These are phyloP conservation scores for Pichia sp. DNA, from an alignment of 1,139 yeast species.

Conservation along the genomic window DNA sequence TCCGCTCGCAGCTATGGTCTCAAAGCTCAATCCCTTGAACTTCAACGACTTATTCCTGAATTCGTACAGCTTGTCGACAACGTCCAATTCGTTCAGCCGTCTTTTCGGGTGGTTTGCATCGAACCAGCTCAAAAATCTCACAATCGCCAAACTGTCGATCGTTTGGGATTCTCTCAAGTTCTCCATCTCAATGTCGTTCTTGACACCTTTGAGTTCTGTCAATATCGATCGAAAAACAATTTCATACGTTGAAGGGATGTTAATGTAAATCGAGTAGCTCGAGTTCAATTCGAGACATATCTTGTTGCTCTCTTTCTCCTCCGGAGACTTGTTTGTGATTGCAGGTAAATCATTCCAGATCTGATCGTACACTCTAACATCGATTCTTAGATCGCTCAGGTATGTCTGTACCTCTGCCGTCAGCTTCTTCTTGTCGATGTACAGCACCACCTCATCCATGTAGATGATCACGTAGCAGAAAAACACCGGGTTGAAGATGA, in stretches of 20 bases:
- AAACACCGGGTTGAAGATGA: conserved; percentile 48
- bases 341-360: conserved; percentile 44
- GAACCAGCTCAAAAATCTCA: conserved; percentile 51
- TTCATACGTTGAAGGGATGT: conserved; percentile 32
- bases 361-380: conserved; percentile 37
- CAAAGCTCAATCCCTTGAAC: conserved; percentile 51
- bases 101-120: conserved; percentile 35
- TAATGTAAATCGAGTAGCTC: conserved; percentile 47
- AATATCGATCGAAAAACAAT: conserved; percentile 29
- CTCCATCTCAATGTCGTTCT: conserved; percentile 43
- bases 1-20: conserved; percentile 52
- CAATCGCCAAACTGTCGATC: conserved; percentile 53
- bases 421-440: conserved; percentile 39
- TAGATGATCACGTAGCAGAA: conserved; percentile 44
- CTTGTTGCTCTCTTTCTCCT: conserved; percentile 26
- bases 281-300: conserved; percentile 40
- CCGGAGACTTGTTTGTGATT: conserved; percentile 24
- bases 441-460: conserved; percentile 34
- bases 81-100: conserved; percentile 42
- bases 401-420: conserved; percentile 27
- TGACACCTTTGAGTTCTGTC: conserved; percentile 45
- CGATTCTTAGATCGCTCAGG: conserved; percentile 32
- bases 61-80: conserved; percentile 42
- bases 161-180: conserved; percentile 51
- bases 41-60: conserved; percentile 42